These are phyloP conservation scores for Pseudomassariella vexata DNA, from an alignment of 2,329 filamentous ascomycete genomes.

Conservation along the genomic window DNA sequence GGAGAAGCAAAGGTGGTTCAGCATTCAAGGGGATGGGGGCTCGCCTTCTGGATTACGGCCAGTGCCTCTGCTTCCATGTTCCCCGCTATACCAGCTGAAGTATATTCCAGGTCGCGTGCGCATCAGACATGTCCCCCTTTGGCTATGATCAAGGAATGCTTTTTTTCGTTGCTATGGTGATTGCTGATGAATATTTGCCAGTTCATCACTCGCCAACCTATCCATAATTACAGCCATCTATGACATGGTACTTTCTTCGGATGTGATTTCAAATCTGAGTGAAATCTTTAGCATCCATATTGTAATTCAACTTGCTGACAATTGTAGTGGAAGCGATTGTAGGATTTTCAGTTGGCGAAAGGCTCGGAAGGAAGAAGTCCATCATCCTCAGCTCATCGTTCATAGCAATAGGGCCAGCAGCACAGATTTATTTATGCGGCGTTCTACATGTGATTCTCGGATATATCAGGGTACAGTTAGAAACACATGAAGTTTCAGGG, in stretches of 20 bases:
- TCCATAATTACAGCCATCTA: slow-evolving; percentile 43
- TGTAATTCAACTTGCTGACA: no score
- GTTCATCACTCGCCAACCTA: slow-evolving; percentile 31
- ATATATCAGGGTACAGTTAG: slow-evolving; percentile 32
- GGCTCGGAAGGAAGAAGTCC: slow-evolving; percentile 35
- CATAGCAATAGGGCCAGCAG: slow-evolving; percentile 27
- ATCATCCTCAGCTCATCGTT: slow-evolving; percentile 35
- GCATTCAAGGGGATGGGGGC: slow-evolving; percentile 11
- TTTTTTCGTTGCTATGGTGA: slow-evolving; percentile 32
- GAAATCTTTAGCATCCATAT: neutral
- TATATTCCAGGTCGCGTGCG: slow-evolving; percentile 17
- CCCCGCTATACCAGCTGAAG: no score
- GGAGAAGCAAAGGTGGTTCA: neutral
- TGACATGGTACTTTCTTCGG: slow-evolving; percentile 37
- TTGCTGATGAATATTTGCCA: slow-evolving; percentile 46
- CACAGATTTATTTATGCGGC: slow-evolving; percentile 21
- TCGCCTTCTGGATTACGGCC: slow-evolving; percentile 23
- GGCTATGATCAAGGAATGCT: slow-evolving; percentile 47
- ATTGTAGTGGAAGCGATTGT: no score
- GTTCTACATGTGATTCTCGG: slow-evolving; percentile 31
- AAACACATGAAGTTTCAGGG: no score
- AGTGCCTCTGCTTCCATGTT: neutral
- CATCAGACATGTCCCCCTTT: slow-evolving; percentile 22
- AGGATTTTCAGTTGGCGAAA: slow-evolving; percentile 34
- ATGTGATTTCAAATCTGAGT: slow-evolving; percentile 18